Evolutionary conservation across 2,329 filamentous ascomycete genomes (phyloP).

Genomic region (Neofusicoccum sp.): DNA sequence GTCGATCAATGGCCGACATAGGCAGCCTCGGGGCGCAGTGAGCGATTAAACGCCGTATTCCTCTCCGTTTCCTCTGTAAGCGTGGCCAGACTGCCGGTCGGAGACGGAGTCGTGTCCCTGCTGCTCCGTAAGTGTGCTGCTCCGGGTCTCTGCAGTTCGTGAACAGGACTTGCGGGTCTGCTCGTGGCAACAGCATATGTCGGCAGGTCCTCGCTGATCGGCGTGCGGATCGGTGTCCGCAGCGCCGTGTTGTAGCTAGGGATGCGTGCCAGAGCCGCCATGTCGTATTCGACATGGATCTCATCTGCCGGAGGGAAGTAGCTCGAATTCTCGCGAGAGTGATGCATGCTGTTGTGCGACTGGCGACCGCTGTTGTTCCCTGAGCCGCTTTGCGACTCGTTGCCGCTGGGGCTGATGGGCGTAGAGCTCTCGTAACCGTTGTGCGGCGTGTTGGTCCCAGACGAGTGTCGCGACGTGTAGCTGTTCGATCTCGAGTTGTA

Average conservation of each 20-base stretch:
- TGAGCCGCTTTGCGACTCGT: conserved; percentile 8
- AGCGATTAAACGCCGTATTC: conserved; percentile 31
- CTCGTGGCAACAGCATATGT: conserved; percentile 47
- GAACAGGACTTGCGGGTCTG: conserved; percentile 40
- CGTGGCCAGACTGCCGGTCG: conserved; percentile 33
- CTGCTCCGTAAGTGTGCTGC: conserved; percentile 28
- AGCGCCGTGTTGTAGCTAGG: conserved; percentile 53
- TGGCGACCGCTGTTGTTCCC: conserved; percentile 11
- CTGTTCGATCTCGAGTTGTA: conserved; percentile 5
- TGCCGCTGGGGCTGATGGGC: conserved; percentile 12
- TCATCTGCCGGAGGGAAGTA: conserved; percentile 21
- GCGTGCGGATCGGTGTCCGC: conserved; percentile 44
- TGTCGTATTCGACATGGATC: conserved; percentile 38
- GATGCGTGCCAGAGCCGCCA: conserved; percentile 47
- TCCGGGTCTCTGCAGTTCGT: conserved; percentile 6
- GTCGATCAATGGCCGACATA: not conserved
- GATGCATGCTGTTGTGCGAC: conserved; percentile 23
- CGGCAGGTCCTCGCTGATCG: conserved; percentile 42
- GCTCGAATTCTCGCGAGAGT: conserved; percentile 1
- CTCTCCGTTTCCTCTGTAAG: conserved; percentile 37
- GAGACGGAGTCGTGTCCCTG: conserved; percentile 33
- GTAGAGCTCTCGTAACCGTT: conserved; percentile 8
- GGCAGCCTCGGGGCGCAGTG: conserved; percentile 14
- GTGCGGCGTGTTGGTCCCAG: conserved; percentile 36
- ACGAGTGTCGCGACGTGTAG: conserved; percentile 27